These are phyloP conservation scores for Bigelowiella natans DNA, from an alignment of 78 protist species.

Conservation along the genomic window DNA sequence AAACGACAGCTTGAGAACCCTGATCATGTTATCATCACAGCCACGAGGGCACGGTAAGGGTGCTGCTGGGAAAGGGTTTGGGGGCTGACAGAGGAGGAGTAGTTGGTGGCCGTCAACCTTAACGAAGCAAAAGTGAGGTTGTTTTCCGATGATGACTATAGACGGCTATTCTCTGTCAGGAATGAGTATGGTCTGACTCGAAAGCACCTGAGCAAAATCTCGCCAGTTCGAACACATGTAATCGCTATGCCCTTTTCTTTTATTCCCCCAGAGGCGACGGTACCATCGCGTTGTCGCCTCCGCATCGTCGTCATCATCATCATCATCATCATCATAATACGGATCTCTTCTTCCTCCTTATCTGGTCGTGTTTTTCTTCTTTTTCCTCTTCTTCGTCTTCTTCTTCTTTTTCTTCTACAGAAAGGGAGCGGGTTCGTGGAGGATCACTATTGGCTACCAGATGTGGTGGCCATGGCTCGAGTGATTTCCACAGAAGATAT, in stretches of 20 bases:
- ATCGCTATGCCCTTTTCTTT: neutral
- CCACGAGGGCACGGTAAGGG: neutral
- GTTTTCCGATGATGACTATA: neutral
- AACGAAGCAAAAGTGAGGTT: too few species aligned
- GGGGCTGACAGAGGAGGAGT: neutral
- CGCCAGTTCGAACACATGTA: neutral
- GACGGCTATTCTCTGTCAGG: neutral
- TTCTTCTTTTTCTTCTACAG: neutral
- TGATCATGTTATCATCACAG: neutral
- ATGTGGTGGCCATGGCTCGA: neutral
- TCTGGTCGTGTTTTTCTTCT: neutral
- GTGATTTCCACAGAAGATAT: neutral
- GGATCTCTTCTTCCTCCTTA: too few species aligned
- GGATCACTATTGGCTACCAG: neutral
- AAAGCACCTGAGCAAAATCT: neutral
- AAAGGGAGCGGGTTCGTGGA: neutral
- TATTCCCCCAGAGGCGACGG: neutral
- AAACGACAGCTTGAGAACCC: neutral
- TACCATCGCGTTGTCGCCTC: too few species aligned
- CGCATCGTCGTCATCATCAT: too few species aligned
- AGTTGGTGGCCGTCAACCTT: too few species aligned
- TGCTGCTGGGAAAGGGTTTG: neutral
- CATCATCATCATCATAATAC: too few species aligned
- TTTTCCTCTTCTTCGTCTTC: neutral
- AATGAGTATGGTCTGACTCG: neutral